Base-by-base conservation (phyloP, 139 green algal species). In the Micromonas pusilla region DNA sequence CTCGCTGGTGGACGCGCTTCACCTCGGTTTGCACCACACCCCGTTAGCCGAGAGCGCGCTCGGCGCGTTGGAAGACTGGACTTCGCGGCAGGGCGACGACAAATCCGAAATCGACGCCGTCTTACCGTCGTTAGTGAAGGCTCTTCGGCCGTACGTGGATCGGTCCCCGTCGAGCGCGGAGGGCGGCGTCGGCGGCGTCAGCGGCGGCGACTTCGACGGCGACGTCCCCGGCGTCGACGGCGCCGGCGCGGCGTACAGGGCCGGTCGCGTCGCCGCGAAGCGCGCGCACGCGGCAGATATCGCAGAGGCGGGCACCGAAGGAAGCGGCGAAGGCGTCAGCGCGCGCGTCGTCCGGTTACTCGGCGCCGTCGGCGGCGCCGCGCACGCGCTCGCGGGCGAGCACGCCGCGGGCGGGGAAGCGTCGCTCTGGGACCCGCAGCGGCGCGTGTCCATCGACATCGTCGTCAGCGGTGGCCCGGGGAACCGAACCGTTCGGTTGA, bases 11-110 rank as follows among this genome's bases (percentile, higher is more conserved):
- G 25, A 26, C 20, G 38, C 38, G 31, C 25, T 75, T 20, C 34
- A 62, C n/a, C 37, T 75, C 36, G 68, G 68, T 62, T 3, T 75
- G 37, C 68, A 75, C 23, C 37, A 75, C 32, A 21, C 68, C 4
- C 21, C 21, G 25, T 23, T 75, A 13, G 33, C 68, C 28, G 36
- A 32, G 20, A 26, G 20, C 26, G 68, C 37, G 31, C 37, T 75
- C 4, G 38, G 31, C 21, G 21, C 26, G 2, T 1, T 75, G 1
- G 68, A 75, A 39, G 30, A 13, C 20, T 72, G 66, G 66, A n/a
- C n/a, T n/a, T n/a, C n/a, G n/a, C n/a, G n/a, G n/a, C n/a, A n/a
- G n/a, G n/a, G n/a, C n/a, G 45, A 57, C 9, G 45, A 57, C 9
- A 57, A 16, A 16, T 16, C 9, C 45, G 45, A 57, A 16, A 57